Evolutionary conservation across 495 filamentous ascomycete genomes (phyloP), one percentile per base, ranked within the genome.

Genomic region (Penicillium mononematosum): DNA sequence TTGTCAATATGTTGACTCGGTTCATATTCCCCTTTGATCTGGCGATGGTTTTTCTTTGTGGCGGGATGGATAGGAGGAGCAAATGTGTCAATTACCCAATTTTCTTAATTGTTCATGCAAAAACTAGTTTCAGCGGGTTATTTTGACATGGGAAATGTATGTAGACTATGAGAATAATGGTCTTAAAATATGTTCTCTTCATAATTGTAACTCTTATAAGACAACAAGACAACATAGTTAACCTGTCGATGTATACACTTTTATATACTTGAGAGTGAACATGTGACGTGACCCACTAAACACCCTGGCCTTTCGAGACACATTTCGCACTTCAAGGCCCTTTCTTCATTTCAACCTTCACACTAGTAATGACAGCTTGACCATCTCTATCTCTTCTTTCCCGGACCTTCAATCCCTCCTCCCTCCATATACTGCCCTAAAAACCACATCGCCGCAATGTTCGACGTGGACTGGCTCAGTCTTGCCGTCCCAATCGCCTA

Each of bases 401-500:
- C 29, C 29, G 29, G 22, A 50, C 14, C 14, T 50, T 29, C 38
- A 43, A 19, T 11, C 17, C 9, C 55, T 58, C 32, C 20, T 11
- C 17, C 9, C 55, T 58, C 32, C 25, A 58, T 58, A 45, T 46
- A 52, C 51, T 58, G 54, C n/a, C 34, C 53, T 27, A 45, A 56
- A 58, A 34, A 22, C 53, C 29, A 19, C 47, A 61, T 59, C 46
- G 32, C 45, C 59, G 66, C 60, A 42, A 82, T 82, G 79, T 79
- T 93, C 58, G 53, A 39, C 53, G 63, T 68, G 54, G 80, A 96
- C 81, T 93, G 88, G 90, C 69, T 89, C 70, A 83, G 84, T 70
- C 86, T 97, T 62, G 75, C 82, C 59, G 79, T 96, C 61, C 90
- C 91, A 49, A 80, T 96, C 64, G 86, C 89, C 71, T 98, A 98